Base-by-base conservation (phyloP, 2,329 filamentous ascomycete genomes). In the Fusarium multiceps region DNA sequence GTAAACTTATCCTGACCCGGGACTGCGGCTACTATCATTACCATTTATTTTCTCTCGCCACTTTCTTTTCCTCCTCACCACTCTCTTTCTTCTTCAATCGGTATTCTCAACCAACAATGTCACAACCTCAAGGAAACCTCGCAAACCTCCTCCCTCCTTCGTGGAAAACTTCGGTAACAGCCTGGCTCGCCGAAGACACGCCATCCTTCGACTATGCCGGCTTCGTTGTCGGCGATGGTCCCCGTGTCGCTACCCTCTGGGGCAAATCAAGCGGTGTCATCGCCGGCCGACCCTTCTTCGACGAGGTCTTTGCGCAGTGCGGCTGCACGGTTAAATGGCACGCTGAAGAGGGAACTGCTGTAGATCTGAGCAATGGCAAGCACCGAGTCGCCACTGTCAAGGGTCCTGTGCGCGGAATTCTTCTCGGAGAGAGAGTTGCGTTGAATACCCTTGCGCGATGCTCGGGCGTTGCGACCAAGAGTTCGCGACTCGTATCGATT, bases 141-240 rank as follows among this genome's bases (percentile, higher is more conserved):
- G 82, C 82, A 75, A 89, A 97, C 79, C 88, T 98, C 70, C 89
- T 98, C 45, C 94, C 95, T 0, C 88, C 90, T 23, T 92, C 90
- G 69, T 98, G 93, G 89, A 97, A 95, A 79, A 87, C 90, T 51
- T 88, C 90, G 71, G 89, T 98, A 68, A 88, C 90, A 25, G 83
- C 88, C 75, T 99, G 96, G 96, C 91, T 98, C 16, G 92, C 94
- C 76, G 96, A 99, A 82, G 96, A 99, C 83, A 97, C 94, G 5
- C 96, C 96, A 7, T 96, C 93, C 55, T 95, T 97, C 82, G 96
- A 99, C 85, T 98, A 97, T 79, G 96, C 93, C 76, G 96, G 96
- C 65, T 99, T 97, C 80, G 96, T 99, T 9, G 96, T 99, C 25
- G 96, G 96, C 69, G 88, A 92, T 41, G 82, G 82, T 28, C 80